Evolutionary conservation across 2,329 filamentous ascomycete species (phyloP).

Genomic region (Ascochyta pisi): DNA sequence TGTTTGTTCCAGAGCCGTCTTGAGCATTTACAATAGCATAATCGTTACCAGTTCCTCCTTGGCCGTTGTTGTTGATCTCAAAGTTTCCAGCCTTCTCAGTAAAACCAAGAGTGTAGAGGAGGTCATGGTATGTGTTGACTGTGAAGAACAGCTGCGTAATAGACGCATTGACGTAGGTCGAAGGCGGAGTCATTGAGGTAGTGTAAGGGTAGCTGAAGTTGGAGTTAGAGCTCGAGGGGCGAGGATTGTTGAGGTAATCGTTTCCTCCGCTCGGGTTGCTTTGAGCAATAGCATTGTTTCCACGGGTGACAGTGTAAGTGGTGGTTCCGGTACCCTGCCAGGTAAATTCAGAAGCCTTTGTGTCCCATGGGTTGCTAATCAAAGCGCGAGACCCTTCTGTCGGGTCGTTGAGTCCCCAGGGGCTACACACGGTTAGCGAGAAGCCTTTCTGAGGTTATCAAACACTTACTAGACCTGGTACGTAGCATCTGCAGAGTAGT

Average conservation of each 20-base stretch:
- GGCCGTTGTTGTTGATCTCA: slow-evolving; percentile 62
- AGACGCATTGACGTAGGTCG: slow-evolving; percentile 60
- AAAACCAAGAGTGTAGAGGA: slow-evolving; percentile 65
- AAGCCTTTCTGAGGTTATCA: no score
- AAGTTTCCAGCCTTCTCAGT: slow-evolving; percentile 67
- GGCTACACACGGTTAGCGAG: not conserved
- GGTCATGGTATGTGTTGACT: slow-evolving; percentile 65
- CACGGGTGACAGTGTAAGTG: slow-evolving; percentile 50
- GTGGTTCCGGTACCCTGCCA: slow-evolving; percentile 55
- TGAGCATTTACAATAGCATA: slow-evolving; percentile 64
- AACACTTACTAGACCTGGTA: slow-evolving; percentile 56
- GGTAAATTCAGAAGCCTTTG: slow-evolving; percentile 57
- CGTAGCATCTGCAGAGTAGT: slow-evolving; percentile 62
- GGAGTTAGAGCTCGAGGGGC: slow-evolving; percentile 52
- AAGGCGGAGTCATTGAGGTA: slow-evolving; percentile 31
- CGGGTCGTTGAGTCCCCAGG: slow-evolving; percentile 63
- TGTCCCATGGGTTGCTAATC: slow-evolving; percentile 59
- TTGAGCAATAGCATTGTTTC: slow-evolving; percentile 67
- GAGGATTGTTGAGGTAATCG: slow-evolving; percentile 57
- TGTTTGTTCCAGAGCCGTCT: slow-evolving; percentile 62
- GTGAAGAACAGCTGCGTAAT: slow-evolving; percentile 68
- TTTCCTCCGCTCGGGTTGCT: slow-evolving; percentile 51
- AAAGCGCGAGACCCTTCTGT: slow-evolving; percentile 55
- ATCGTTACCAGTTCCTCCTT: slow-evolving; percentile 61
- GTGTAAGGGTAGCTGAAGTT: slow-evolving; percentile 52